These are phyloP conservation scores for Psophocarpus tetragonolobus DNA, from an alignment of 306 rosid genomes.

Conservation along the genomic window DNA sequence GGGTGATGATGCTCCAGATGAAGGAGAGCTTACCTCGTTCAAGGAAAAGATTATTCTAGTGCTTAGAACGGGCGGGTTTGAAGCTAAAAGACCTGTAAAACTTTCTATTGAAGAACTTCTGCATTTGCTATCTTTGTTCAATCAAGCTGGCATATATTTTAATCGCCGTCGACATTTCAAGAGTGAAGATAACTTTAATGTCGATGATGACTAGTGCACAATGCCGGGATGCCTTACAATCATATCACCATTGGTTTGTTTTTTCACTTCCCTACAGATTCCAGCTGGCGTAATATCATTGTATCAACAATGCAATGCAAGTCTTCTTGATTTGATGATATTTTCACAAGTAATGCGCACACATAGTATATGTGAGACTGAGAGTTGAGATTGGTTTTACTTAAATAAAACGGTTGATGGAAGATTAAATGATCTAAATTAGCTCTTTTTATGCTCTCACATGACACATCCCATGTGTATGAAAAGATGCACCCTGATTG, in stretches of 20 bases:
- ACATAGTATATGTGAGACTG: not conserved
- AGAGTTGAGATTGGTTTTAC: not conserved
- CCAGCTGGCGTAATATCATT: too few species aligned
- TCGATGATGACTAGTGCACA: constrained; percentile 37
- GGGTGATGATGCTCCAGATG: not conserved
- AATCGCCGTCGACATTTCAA: constrained; percentile 33
- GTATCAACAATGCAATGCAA: too few species aligned
- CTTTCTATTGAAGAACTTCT: constrained; percentile 59
- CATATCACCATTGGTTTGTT: not conserved
- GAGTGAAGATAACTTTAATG: constrained; percentile 31
- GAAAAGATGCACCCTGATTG: not conserved
- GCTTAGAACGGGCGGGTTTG: constrained; percentile 58
- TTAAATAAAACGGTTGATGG: not conserved
- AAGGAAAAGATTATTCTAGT: constrained; percentile 57
- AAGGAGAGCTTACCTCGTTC: constrained; percentile 23
- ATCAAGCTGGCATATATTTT: constrained; percentile 73
- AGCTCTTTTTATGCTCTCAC: not conserved
- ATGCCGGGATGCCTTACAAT: not conserved
- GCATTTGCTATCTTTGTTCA: constrained; percentile 65
- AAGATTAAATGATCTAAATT: not conserved
- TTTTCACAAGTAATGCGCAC: not conserved
- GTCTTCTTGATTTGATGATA: not conserved
- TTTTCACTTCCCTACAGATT: too few species aligned
- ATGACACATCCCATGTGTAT: not conserved
- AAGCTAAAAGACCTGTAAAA: constrained; percentile 76